These are phyloP conservation scores for Gardenia jasminoides DNA, from an alignment of 257 asterid genomes.

Conservation along the genomic window DNA sequence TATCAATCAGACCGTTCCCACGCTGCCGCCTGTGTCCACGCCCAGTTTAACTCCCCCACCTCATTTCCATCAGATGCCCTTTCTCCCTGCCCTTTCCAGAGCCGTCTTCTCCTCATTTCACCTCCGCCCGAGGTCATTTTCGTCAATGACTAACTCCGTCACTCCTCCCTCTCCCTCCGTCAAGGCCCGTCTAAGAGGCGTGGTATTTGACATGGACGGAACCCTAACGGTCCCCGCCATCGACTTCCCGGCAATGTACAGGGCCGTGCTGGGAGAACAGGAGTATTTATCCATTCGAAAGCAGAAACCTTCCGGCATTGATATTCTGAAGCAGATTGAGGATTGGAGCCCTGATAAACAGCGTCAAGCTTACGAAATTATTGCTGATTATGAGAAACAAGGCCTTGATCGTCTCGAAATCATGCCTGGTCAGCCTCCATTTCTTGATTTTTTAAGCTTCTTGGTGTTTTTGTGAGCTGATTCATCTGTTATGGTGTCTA, in stretches of 20 bases:
- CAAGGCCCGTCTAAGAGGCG: conserved; percentile 66
- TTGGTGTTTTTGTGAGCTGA: background rate
- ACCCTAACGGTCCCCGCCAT: conserved; percentile 92
- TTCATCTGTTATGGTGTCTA: no score
- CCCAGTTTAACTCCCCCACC: no score
- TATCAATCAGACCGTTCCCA: background rate
- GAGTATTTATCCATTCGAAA: conserved; percentile 49
- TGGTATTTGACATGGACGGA: conserved; percentile 98
- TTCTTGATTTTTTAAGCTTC: conserved; percentile 3
- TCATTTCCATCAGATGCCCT: conserved; percentile 32
- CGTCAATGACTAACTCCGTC: conserved; percentile 52
- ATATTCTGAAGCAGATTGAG: conserved; percentile 82
- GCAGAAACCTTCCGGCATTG: conserved; percentile 71
- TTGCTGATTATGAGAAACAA: conserved; percentile 76
- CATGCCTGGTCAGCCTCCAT: conserved; percentile 70
- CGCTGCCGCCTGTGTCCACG: background rate
- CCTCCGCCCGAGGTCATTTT: conserved; percentile 31
- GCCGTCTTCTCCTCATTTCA: conserved; percentile 24
- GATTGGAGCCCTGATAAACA: conserved; percentile 76
- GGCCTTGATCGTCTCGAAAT: conserved; percentile 86
- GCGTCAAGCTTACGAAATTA: conserved; percentile 55
- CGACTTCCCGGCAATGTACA: conserved; percentile 88
- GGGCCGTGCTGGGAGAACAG: conserved; percentile 77
- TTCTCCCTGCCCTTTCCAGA: conserved; percentile 22
- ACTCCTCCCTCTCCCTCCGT: conserved; percentile 18